Percentiles rank a stretch among this genome's conserved stretches.
Conservation (phyloP, 1,139 yeast species). For the Pneumocystis wakefieldiae region DNA sequence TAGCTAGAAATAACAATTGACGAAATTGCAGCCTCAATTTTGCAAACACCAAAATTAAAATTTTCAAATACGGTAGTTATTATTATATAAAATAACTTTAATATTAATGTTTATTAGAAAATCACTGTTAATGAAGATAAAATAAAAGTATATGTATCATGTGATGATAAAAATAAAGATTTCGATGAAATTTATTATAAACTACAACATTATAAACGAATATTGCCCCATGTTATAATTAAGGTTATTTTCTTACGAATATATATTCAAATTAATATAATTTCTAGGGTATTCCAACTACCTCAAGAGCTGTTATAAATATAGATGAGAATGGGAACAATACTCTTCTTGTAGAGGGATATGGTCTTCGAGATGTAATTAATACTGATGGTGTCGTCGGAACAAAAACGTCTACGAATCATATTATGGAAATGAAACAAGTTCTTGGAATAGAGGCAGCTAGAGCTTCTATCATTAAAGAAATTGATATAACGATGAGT, state of each 20-base stretch:
- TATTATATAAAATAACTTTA: background rate
- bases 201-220: slow-evolving; percentile 78
- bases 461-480: slow-evolving; percentile 76
- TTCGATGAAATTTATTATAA: slow-evolving; percentile 64
- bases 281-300: slow-evolving; percentile 56
- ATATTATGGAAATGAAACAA: slow-evolving; percentile 72
- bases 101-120: background rate
- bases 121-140: slow-evolving; percentile 49
- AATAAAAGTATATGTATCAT: slow-evolving; percentile 59
- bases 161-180: slow-evolving; percentile 31
- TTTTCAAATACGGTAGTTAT: slow-evolving; percentile 32
- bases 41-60: slow-evolving; percentile 77
- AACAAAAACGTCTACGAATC: slow-evolving; percentile 74
- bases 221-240: slow-evolving; percentile 72
- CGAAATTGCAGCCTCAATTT: slow-evolving; percentile 72
- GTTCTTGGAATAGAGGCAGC: slow-evolving; percentile 98
- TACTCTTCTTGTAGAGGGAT: slow-evolving; percentile 92
- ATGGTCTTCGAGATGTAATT: slow-evolving; percentile 92
- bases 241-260: slow-evolving; percentile 26
- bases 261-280: background rate
- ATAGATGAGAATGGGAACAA: slow-evolving; percentile 47
- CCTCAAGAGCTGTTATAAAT: slow-evolving; percentile 90
- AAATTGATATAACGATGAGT: slow-evolving; percentile 95
- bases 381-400: slow-evolving; percentile 95
- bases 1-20: slow-evolving; percentile 63